These are phyloP conservation scores for Medicago truncatula DNA, from an alignment of 306 rosid species.

Conservation along the genomic window DNA sequence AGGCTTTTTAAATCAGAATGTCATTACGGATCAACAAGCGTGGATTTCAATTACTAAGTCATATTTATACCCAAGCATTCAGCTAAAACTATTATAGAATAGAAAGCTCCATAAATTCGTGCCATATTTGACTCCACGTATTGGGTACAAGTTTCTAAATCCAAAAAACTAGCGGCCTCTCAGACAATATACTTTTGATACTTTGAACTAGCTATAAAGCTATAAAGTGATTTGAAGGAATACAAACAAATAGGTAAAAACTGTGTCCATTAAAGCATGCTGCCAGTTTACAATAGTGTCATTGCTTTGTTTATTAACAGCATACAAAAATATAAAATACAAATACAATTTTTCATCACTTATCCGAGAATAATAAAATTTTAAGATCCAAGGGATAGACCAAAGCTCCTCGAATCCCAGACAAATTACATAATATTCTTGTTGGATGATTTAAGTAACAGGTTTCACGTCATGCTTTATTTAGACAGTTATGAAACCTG, in stretches of 20 bases:
- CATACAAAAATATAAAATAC: slow-evolving; percentile 11
- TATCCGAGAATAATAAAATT: slow-evolving; percentile 22
- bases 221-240: not conserved
- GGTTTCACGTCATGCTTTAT: slow-evolving; percentile 2
- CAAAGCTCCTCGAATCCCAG: slow-evolving; percentile 3
- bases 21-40: not conserved
- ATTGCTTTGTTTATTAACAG: slow-evolving; percentile 12
- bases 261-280: slow-evolving; percentile 9
- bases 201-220: not conserved
- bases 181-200: not conserved
- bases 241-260: not conserved
- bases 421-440: not conserved
- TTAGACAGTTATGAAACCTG: slow-evolving; percentile 32
- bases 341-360: slow-evolving; percentile 5
- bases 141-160: not conserved
- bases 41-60: slow-evolving; percentile 20
- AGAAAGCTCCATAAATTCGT: slow-evolving; percentile 18
- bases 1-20: not conserved
- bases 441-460: slow-evolving; percentile 23
- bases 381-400: slow-evolving; percentile 7
- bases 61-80: slow-evolving; percentile 26
- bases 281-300: not conserved
- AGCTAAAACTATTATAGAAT: not conserved
- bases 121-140: slow-evolving; percentile 6
- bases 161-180: not conserved